phyloP scores from a whole-genome alignment of 2,329 filamentous ascomycete genomes.

The Neofusicoccum kwambonambiense region DNA sequence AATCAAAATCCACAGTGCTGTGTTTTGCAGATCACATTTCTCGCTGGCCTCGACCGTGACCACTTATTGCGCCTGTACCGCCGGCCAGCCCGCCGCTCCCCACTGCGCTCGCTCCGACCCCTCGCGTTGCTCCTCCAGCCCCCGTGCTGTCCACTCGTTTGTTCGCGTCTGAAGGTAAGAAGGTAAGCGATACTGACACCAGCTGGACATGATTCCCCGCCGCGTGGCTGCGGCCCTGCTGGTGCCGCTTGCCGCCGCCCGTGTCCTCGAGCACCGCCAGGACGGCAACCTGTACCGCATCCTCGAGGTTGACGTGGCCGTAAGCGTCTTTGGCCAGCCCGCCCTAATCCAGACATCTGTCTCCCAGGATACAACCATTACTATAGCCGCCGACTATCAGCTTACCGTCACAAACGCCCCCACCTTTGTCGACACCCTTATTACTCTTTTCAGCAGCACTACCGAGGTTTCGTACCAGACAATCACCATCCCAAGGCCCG shows the following conservation, averaged over 20 bases:
- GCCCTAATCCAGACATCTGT: background rate
- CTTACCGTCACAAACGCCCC: background rate
- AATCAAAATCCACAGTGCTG: background rate
- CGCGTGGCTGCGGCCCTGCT: background rate
- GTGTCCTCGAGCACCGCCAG: background rate
- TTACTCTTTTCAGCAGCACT: background rate
- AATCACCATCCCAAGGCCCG: background rate
- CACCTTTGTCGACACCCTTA: background rate
- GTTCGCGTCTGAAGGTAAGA: background rate
- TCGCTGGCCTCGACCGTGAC: background rate
- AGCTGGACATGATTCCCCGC: background rate
- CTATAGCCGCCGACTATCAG: background rate
- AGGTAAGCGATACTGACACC: background rate
- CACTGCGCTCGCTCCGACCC: background rate
- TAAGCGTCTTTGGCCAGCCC: background rate
- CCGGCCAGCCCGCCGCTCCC: background rate
- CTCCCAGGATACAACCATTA: background rate
- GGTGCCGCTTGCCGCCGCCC: background rate
- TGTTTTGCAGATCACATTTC: slow-evolving; percentile 10
- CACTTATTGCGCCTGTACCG: background rate
- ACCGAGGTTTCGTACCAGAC: background rate
- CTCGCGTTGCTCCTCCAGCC: background rate
- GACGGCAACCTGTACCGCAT: background rate
- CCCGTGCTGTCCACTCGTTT: background rate
- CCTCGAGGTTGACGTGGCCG: background rate